Evolutionary conservation across 1,139 yeast genomes (phyloP), one percentile per base, ranked within the genome.

Genomic region (Magnusiomyces clavatus): DNA sequence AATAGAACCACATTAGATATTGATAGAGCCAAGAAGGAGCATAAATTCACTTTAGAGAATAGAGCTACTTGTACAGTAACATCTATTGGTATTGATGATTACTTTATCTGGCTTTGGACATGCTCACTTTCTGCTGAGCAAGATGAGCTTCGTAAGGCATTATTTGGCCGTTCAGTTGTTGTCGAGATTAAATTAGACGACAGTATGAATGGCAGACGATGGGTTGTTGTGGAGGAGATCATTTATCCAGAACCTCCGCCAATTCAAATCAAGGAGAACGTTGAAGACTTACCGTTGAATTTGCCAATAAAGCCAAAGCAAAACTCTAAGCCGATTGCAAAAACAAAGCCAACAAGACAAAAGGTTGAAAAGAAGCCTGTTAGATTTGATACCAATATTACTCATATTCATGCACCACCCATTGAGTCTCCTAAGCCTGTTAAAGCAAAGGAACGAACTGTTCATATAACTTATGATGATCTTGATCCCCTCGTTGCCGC

Each of bases 71-170:
- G 87, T 1, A 68, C 75, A 2, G 77, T 84, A 14, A 70, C 78
- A 16, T 78, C 86, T 56, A 83, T 86, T 1, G 77, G 87, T 1
- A 79, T 88, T 36, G 95, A 86, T 66, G 96, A 88, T 64, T 88
- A 85, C 64, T 87, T 83, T 62, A 86, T 87, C 34, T 88, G 96
- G 96, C 80, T 95, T 0, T 88, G 96, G 96, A 72, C 87, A 60
- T 81, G 89, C 2, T 78, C 89, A 1, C 67, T 87, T 31, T 87
- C 87, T 0, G 77, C 82, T 44, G 96, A 88, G 62, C 87, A 86
- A 64, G 81, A 89, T 0, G 72, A 76, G 41, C 69, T 72, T 35
- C 79, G 82, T 59, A 85, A 85, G 65, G 77, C 77, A 36, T 67
- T 82, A 1, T 88, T 88, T 71, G 96, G 96, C 6, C 76, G 94